A percentile compares a stretch with the other conserved stretches of the same genome.
phyloP scores from a whole-genome alignment of 2,329 filamentous ascomycete species.

The Metarhizium brunneum region DNA sequence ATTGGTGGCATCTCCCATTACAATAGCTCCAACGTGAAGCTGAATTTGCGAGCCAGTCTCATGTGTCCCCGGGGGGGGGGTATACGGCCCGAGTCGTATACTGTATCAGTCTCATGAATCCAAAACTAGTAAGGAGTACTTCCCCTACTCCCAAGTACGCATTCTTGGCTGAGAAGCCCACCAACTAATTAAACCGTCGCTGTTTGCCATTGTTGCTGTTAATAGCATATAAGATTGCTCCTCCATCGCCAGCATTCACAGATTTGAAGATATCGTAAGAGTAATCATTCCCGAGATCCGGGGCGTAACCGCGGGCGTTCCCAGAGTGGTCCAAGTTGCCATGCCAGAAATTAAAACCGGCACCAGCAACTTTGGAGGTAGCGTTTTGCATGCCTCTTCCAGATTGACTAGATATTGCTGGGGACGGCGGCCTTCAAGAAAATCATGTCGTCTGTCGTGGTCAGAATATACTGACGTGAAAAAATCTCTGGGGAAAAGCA shows the following conservation, averaged over 20 bases:
- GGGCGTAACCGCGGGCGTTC: slow-evolving; percentile 27
- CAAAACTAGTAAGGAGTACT: background rate
- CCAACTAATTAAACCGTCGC: slow-evolving; percentile 24
- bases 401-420: too few species aligned
- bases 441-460: too few species aligned
- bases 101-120: background rate
- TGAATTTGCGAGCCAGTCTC: slow-evolving; percentile 26
- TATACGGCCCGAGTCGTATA: slow-evolving; percentile 24
- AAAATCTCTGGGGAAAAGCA: too few species aligned
- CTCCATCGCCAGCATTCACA: too few species aligned
- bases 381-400: background rate
- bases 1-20: slow-evolving; percentile 36
- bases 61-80: slow-evolving; percentile 32
- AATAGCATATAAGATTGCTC: slow-evolving; percentile 27
- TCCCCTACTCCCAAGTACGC: background rate
- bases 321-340: slow-evolving; percentile 31
- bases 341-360: slow-evolving; percentile 28
- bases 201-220: slow-evolving; percentile 23
- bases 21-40: slow-evolving; percentile 33
- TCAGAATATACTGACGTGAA: too few species aligned
- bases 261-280: slow-evolving; percentile 25
- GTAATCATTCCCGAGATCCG: slow-evolving; percentile 28
- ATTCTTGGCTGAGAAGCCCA: slow-evolving; percentile 33
- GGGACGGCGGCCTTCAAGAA: too few species aligned
- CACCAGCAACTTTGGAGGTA: background rate